Evolutionary conservation across 164 flowering plant genomes (phyloP).

Genomic region (Taxillus chinensis): DNA sequence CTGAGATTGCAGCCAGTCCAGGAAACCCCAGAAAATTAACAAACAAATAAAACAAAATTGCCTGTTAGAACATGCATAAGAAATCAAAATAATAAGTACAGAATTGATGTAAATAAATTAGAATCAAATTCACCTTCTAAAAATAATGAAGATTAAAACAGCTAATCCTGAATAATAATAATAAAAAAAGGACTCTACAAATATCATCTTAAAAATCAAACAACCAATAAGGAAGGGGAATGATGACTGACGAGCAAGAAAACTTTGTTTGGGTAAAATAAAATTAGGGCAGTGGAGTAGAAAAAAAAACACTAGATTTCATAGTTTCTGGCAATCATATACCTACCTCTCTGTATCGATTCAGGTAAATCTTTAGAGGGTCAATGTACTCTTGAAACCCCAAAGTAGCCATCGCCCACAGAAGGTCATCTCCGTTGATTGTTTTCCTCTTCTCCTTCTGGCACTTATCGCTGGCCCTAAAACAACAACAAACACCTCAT

Average conservation of each 20-base stretch:
- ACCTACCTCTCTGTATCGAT: conserved; percentile 57
- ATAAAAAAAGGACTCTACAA: too few relatives aligned
- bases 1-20: background rate
- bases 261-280: too few relatives aligned
- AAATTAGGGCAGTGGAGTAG: too few relatives aligned
- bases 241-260: too few relatives aligned
- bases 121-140: too few relatives aligned
- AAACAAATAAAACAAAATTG: background rate
- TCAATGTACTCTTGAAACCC: conserved; percentile 76
- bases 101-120: too few relatives aligned
- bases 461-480: conserved; percentile 76
- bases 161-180: too few relatives aligned
- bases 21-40: background rate
- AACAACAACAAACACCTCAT: too few relatives aligned
- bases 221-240: background rate
- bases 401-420: conserved; percentile 77
- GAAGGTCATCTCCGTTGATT: conserved; percentile 66
- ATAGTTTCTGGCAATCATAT: too few relatives aligned
- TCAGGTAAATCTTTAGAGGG: conserved; percentile 48
- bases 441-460: conserved; percentile 76
- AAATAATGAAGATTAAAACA: too few relatives aligned
- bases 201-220: too few relatives aligned
- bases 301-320: too few relatives aligned
- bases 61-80: background rate
- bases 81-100: background rate